Conservation (phyloP, 495 filamentous ascomycete genomes). For the Collariella sp. region DNA sequence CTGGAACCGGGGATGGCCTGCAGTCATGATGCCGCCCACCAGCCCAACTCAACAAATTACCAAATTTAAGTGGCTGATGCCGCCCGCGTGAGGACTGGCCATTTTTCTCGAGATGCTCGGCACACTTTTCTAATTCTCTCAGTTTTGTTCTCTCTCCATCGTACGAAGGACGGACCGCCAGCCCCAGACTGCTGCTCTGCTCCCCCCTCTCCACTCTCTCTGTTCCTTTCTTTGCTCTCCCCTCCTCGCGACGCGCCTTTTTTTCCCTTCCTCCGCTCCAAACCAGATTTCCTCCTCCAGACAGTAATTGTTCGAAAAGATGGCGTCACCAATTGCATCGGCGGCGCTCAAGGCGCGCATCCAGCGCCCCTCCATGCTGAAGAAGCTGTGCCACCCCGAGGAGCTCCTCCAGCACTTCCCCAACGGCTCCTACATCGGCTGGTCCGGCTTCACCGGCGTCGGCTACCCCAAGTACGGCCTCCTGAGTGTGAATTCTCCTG, state of each 20-base stretch:
- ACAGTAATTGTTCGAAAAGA: slow-evolving; percentile 10
- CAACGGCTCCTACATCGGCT: slow-evolving; percentile 74
- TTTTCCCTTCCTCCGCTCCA: background rate
- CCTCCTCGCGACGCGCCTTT: background rate
- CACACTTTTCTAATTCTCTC: background rate
- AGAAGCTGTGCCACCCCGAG: slow-evolving; percentile 68
- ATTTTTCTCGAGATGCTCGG: background rate
- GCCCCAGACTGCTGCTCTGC: background rate
- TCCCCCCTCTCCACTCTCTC: background rate
- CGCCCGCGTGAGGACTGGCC: too few species aligned
- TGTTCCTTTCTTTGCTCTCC: background rate
- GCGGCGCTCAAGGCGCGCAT: slow-evolving; percentile 68
- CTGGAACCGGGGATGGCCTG: slow-evolving; percentile 9
- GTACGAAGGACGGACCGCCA: background rate
- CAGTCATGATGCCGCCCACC: slow-evolving; percentile 6
- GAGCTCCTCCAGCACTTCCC: slow-evolving; percentile 76
- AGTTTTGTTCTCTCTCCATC: background rate
- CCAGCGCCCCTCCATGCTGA: slow-evolving; percentile 65
- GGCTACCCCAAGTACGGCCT: slow-evolving; percentile 73
- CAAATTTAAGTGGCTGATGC: slow-evolving; percentile 4
- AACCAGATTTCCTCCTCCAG: too few species aligned
- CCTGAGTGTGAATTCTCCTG: background rate
- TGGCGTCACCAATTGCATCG: slow-evolving; percentile 51
- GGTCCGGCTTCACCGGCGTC: slow-evolving; percentile 87
- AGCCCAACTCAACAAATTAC: background rate